Base-by-base conservation (phyloP, 148 eudicot genomes). In the Pouteria glomerata region DNA sequence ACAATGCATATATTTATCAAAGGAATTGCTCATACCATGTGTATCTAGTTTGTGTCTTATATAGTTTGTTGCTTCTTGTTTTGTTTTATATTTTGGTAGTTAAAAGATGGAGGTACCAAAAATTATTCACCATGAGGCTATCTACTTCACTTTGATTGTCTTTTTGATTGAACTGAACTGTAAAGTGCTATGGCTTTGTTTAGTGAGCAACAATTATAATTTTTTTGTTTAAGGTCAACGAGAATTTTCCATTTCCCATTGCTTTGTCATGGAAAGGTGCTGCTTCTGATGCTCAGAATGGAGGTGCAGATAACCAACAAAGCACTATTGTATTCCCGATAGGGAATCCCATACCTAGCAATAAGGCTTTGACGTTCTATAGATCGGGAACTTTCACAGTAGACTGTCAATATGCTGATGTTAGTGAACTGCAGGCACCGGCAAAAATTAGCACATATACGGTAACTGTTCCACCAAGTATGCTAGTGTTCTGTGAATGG, bases 401-500 rank as follows among this genome's bases (percentile, higher is more conserved):
- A 5, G 96, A 95, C 79, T 79, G 88, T 57, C 96, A 84, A 24
- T 95, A 95, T 82, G 92, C 89, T 68, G 97, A 95, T 82, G 85
- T 78, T 64, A 88, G 83, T 70, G 99, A 95, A 74, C 29, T 91
- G 78, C 87, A 86, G 77, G 91, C 87, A 72, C 90, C 93, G 3
- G 78, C 88, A 16, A 83, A 89, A 75, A 95, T 95, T 60, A 95
- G 99, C 62, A 78, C 92, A 8, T 91, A 95, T 53, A 88, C 89
- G 87, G 99, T 95, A 85, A 76, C 56, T 74, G 18, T 15, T 68
- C 15, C 33, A 8, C 61, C 3, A 4, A 3, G 8, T 19, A 26
- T 51, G 42, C 34, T 65, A 8, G 44, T 48, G 16, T 39, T 37
- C 41, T 51, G 27, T 37, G 56, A 8, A 41, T n/a, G 30, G 51